These are phyloP conservation scores for Chamaecrista fasciculata DNA, from an alignment of 306 rosid species.

Conservation along the genomic window DNA sequence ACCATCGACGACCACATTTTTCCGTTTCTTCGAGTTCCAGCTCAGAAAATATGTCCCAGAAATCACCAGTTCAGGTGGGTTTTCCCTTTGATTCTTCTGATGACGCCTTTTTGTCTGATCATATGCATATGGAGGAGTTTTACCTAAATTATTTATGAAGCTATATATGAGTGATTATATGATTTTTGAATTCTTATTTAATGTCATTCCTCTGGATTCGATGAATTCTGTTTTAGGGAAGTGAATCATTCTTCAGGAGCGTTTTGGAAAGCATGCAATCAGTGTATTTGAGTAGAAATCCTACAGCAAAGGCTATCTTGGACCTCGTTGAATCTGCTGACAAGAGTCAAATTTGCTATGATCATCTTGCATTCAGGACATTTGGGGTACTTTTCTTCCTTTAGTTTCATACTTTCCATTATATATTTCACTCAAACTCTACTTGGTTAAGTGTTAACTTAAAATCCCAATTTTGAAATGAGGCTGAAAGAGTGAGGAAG, in stretches of 20 bases:
- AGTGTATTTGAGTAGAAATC: constrained; percentile 78
- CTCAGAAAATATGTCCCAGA: constrained; percentile 31
- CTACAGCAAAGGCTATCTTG: constrained; percentile 81
- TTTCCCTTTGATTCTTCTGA: not conserved
- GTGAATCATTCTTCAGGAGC: constrained; percentile 68
- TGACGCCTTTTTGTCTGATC: not conserved
- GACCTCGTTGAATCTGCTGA: constrained; percentile 72
- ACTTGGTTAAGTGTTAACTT: too few relatives aligned
- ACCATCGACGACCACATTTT: constrained; percentile 29
- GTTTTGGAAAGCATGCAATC: constrained; percentile 72
- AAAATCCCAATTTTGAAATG: too few relatives aligned
- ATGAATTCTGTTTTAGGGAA: constrained; percentile 50
- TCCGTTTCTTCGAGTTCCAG: constrained; percentile 33
- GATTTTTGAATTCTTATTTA: not conserved
- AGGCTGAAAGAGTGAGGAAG: too few relatives aligned
- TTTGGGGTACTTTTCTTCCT: constrained; percentile 65
- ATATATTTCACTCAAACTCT: constrained; percentile 2
- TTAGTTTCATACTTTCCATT: not conserved
- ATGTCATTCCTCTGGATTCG: constrained; percentile 11
- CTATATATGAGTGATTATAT: too few relatives aligned
- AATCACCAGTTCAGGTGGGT: constrained; percentile 51
- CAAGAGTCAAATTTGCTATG: constrained; percentile 57
- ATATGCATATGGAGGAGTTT: not conserved
- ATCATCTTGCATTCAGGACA: constrained; percentile 93
- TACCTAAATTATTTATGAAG: not conserved